Base-by-base conservation (phyloP, 768 basidiomycete species). In the Boletus pseudo-olivaceus region DNA sequence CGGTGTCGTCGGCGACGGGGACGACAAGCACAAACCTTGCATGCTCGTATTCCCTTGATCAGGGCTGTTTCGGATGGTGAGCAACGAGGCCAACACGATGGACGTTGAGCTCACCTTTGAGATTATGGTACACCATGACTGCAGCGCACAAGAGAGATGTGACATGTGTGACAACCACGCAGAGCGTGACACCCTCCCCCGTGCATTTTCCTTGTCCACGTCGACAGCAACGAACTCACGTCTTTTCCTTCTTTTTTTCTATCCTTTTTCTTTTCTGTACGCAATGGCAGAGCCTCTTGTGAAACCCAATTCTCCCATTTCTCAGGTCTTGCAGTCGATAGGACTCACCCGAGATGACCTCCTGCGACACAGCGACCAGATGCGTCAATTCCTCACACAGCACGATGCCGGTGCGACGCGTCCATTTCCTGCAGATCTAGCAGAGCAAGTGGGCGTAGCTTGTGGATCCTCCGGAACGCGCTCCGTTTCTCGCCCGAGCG, bases 11-110 rank as follows among this genome's bases (percentile, higher is more conserved):
- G 48, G 39, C 20, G 46, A 40, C 29, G 37, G 58, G 55, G 43
- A 64, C 52, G 66, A 43, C 45, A 27, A 55, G 56, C 20, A 56
- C 70, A 38, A 55, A 89, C 94, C 87, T 99, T 99, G 84, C 93
- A 97, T 57, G 93, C 83, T 58, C 97, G 82, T 74, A 98, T 96
- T 53, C 93, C 94, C 82, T 98, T 98, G 78, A 98, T 98, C 63
- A 98, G 81, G 63, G 95, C 95, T 95, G 23, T 51, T 17, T 49
- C 33, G 20, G 34, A 40, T 33, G n/a, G 49, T 63, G 47, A 82
- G 51, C 32, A 26, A 26, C 44, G 55, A 49, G 23, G 44, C 35
- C 39, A 40, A 47, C 39, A 19, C 41, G 42, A 52, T 47, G 26
- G 26, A 27, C 30, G 42, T 37, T 52, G 49, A 27, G 51, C 75